Evolutionary conservation across 345 rosid species (phyloP), one percentile per base, ranked within the genome.

Genomic region (Ricinus communis): DNA sequence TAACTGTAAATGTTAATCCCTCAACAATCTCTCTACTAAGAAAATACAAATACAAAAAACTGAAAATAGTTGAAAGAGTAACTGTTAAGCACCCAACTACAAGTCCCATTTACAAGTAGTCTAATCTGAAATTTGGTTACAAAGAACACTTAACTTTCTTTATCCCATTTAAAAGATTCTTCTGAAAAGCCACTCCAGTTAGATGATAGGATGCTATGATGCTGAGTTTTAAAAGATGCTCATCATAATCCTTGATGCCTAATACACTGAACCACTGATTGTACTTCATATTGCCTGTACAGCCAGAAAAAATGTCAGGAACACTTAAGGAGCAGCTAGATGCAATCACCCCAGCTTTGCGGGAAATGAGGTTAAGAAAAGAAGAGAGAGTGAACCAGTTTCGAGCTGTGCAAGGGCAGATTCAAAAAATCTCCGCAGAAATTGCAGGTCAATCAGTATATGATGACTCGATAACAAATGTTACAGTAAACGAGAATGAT

Each of bases 221-320:
- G 30, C 14, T 21, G 13, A 63, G 21, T 43, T 13, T 60, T 15
- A 25, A 25, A 43, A 13, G 3, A 64, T 45, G 43, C 24, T 22
- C 8, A 21, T 30, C 30, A 28, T 30, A 41, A 31, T 40, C 46
- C 43, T 50, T 30, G 22, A 74, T 51, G 14, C 40, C 43, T 10
- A 47, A n/a, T 33, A 46, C 10, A 24, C 47, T 43, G 47, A 43
- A 4, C 47, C 1, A 64, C 54, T 57, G 16, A 30, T 11, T 65
- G 7, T 61, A 21, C 27, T 61, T 51, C 28, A 56, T 33, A 24
- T 22, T 33, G 38, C 27, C 55, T 45, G 55, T 68, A 79, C 91
- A 92, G 99, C 98, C 97, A 18, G 97, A 93, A 71, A 95, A 92
- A 78, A 90, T 79, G 85, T 81, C 86, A 27, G 98, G 98, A 72